These are phyloP conservation scores for Lumnitzera littorea DNA, from an alignment of 345 rosid species.

Conservation along the genomic window DNA sequence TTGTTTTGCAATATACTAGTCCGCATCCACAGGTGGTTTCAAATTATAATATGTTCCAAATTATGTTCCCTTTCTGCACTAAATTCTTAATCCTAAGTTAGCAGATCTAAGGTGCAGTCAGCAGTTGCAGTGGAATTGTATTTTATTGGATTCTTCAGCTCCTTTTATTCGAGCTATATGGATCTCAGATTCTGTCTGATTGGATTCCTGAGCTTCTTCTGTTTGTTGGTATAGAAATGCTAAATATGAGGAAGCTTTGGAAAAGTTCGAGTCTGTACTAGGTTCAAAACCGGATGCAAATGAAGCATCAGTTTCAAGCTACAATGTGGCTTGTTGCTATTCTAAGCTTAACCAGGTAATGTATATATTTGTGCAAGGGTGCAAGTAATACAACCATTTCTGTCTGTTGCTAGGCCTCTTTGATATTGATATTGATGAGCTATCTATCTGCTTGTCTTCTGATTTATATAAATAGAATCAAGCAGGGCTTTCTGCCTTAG, in stretches of 20 bases:
- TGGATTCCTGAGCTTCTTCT: slow-evolving; percentile 7
- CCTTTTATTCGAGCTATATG: neutral
- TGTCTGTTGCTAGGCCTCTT: neutral
- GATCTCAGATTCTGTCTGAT: neutral
- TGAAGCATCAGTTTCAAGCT: slow-evolving; percentile 81
- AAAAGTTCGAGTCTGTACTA: slow-evolving; percentile 87
- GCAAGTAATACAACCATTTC: neutral
- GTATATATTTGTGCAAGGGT: neutral
- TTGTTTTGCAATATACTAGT: too few species aligned
- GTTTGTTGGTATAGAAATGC: slow-evolving; percentile 39
- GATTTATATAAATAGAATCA: slow-evolving; percentile 37
- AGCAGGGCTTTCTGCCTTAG: slow-evolving; percentile 88
- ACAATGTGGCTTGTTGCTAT: slow-evolving; percentile 94
- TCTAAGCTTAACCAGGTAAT: slow-evolving; percentile 83
- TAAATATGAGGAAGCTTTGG: slow-evolving; percentile 77
- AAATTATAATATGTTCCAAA: too few species aligned
- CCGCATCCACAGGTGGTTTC: too few species aligned
- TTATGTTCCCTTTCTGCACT: too few species aligned
- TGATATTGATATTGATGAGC: too few species aligned
- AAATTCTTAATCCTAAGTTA: too few species aligned
- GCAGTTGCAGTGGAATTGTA: too few species aligned
- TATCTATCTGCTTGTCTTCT: neutral
- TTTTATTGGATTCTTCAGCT: neutral
- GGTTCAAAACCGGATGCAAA: slow-evolving; percentile 73
- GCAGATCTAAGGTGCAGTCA: too few species aligned